phyloP scores from a whole-genome alignment of 495 filamentous ascomycete genomes.

The Penicillium malachiteum region DNA sequence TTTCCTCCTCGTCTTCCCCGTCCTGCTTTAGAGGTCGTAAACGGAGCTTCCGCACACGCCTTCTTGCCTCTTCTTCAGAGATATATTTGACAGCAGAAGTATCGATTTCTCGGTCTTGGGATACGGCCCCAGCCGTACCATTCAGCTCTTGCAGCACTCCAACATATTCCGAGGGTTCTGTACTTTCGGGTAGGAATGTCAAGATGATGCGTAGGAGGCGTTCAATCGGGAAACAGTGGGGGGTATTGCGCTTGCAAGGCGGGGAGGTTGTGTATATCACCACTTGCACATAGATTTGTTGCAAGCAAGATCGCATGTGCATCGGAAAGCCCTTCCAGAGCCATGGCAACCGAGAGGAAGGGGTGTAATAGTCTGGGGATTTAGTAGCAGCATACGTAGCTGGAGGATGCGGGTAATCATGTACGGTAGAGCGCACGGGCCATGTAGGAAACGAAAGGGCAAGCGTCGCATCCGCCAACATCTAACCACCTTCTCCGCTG shows the following conservation, averaged over 20 bases:
- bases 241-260: slow-evolving; percentile 59
- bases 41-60: slow-evolving; percentile 67
- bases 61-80: slow-evolving; percentile 62
- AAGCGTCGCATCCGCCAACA: slow-evolving; percentile 38
- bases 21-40: slow-evolving; percentile 60
- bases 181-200: slow-evolving; percentile 79
- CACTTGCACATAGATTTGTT: slow-evolving; percentile 43
- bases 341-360: slow-evolving; percentile 31
- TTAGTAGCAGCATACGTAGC: slow-evolving; percentile 24
- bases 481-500: slow-evolving; percentile 24
- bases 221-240: slow-evolving; percentile 60
- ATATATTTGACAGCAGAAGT: slow-evolving; percentile 58
- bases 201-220: slow-evolving; percentile 77
- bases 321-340: slow-evolving; percentile 43
- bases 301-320: slow-evolving; percentile 52
- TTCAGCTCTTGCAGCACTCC: slow-evolving; percentile 57
- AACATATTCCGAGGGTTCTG: slow-evolving; percentile 63
- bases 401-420: slow-evolving; percentile 17
- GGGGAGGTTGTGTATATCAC: slow-evolving; percentile 61
- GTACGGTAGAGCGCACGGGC: slow-evolving; percentile 39
- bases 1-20: slow-evolving; percentile 38
- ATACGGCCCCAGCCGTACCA: slow-evolving; percentile 9
- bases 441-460: slow-evolving; percentile 40
- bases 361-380: slow-evolving; percentile 17
- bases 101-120: slow-evolving; percentile 46